A percentile compares a stretch with the other conserved stretches of the same genome.
Evolutionary conservation across 179 eudicot genomes (phyloP).

Genomic region (Sideroxylon spinosum): DNA sequence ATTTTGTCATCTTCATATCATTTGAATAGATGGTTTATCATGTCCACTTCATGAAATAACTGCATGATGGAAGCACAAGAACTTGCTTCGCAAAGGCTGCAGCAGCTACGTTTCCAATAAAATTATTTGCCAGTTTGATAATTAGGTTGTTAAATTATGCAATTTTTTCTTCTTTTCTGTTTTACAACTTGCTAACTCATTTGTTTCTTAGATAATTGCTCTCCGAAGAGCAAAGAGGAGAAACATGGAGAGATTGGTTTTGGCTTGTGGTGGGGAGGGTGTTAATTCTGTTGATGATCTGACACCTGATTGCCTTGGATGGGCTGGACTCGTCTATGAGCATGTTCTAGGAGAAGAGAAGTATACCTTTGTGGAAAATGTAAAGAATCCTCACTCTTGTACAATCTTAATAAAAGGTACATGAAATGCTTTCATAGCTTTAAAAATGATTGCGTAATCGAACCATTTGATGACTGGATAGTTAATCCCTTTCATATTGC

Average conservation of each 20-base stretch:
- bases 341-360: constrained; percentile 97
- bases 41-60: no score
- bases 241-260: constrained; percentile 90
- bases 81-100: constrained; percentile 7
- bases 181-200: constrained; percentile 12
- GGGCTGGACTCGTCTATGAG: constrained; percentile 97
- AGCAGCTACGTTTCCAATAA: neutral
- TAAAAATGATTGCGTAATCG: neutral
- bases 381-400: constrained; percentile 85
- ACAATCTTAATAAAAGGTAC: constrained; percentile 91
- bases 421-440: constrained; percentile 10
- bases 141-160: neutral
- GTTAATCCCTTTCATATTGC: neutral
- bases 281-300: constrained; percentile 88
- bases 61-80: no score
- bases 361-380: constrained; percentile 94
- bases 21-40: neutral
- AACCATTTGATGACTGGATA: neutral
- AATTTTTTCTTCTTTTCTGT: neutral
- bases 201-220: constrained; percentile 61
- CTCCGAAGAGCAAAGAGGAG: constrained; percentile 92
- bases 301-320: constrained; percentile 89
- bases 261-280: constrained; percentile 99
- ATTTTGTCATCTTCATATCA: neutral
- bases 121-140: neutral